Base-by-base conservation (phyloP, 768 basidiomycete species). In the Leccinum rimulosum region DNA sequence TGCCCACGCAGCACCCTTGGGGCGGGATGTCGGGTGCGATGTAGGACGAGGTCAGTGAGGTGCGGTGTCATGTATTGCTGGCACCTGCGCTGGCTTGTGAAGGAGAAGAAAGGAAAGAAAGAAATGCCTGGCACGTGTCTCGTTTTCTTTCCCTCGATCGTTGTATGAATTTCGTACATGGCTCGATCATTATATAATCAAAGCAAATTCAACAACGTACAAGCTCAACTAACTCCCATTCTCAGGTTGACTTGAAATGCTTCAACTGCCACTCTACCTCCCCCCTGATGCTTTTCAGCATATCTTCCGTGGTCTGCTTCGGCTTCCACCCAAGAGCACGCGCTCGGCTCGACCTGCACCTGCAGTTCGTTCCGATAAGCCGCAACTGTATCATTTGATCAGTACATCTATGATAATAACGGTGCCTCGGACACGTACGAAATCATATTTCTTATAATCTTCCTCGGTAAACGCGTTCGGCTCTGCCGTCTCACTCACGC, bases 391-490 rank as follows among this genome's bases (percentile, higher is more conserved):
- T 22, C 15, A 8, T 22, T 11, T 9, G 7, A 52, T 59, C 43
- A 63, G 45, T 19, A 40, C 7, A 11, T 19, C 50, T 6, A 43
- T 22, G 22, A 22, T 43, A 2, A 45, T 11, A 11, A 6, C 8
- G 30, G 19, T 9, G 15, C 25, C 17, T 22, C 1, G 0, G 10
- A 25, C 25, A 64, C 67, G 25, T 57, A 68, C 65, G 0, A 0
- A 3, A 38, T 22, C 22, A 22, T 22, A 22, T 22, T 22, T 22
- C 22, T 22, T 22, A 22, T 22, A 22, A 22, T 22, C 22, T 22
- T 22, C 62, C 6, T 68, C 63, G 1, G 75, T 78, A 57, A 84
- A 84, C 1, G 76, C 60, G 3, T 74, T 80, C 4, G 83, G 79
- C 58, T 76, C 55, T 1, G 54, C 22, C 1, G 64, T 66, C 30